Evolutionary conservation across 2,329 filamentous ascomycete species (phyloP).

Genomic region (Paraconiothyrium brasiliense): DNA sequence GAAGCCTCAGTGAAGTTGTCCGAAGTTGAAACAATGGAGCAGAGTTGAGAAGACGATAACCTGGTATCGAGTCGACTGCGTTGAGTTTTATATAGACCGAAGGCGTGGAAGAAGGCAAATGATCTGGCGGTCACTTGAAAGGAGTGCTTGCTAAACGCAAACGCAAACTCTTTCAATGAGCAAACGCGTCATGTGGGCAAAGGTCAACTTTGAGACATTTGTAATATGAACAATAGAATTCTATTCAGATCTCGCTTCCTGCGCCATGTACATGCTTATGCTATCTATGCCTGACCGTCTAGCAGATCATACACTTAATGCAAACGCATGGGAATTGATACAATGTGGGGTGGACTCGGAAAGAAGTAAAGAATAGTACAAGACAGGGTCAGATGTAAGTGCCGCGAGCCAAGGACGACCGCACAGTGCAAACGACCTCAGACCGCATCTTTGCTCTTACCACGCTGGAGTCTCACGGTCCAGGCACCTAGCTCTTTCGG

Average conservation of each 20-base stretch:
- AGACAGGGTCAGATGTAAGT: not conserved
- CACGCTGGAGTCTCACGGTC: not conserved
- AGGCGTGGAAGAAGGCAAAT: not conserved
- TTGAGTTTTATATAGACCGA: slow-evolving; percentile 1
- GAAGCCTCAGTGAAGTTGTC: not conserved
- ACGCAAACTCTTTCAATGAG: not conserved
- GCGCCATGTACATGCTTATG: not conserved
- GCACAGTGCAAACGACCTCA: not conserved
- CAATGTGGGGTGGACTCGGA: not conserved
- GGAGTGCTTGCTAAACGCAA: not conserved
- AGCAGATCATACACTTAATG: not conserved
- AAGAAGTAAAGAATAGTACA: not conserved
- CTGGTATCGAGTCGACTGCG: not conserved
- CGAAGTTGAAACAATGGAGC: not conserved
- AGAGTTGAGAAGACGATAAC: not conserved
- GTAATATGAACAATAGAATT: not conserved
- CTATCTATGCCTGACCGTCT: not conserved
- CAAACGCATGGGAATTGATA: not conserved
- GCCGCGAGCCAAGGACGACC: not conserved
- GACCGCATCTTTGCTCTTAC: not conserved
- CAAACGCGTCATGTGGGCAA: not conserved
- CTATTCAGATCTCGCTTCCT: not conserved
- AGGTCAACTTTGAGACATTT: not conserved
- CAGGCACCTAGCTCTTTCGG: slow-evolving; percentile 3
- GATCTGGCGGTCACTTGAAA: not conserved